A percentile compares a stretch with the other conserved stretches of the same genome.
Conservation (phyloP, 306 rosid species). For the Nissolia schottii region DNA sequence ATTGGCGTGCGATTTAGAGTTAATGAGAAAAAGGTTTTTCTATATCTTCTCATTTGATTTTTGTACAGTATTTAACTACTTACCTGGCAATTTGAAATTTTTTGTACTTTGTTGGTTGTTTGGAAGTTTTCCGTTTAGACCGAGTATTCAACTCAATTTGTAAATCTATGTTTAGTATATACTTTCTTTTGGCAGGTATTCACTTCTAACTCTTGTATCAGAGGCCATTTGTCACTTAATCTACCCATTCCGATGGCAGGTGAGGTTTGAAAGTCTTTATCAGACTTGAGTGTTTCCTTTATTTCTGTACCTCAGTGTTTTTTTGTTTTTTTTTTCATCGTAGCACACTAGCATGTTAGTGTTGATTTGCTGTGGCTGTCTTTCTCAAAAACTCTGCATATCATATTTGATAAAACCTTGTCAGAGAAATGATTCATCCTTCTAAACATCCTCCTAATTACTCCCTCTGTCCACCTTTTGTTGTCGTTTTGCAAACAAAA, state of each 20-base stretch:
- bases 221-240: slow-evolving; percentile 97
- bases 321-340: not conserved
- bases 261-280: slow-evolving; percentile 29
- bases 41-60: slow-evolving; percentile 3
- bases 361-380: not conserved
- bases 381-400: not conserved
- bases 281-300: slow-evolving; percentile 2
- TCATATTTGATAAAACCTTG: slow-evolving; percentile 16
- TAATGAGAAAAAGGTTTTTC: not conserved
- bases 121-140: slow-evolving; percentile 18
- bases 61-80: not conserved
- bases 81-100: not conserved
- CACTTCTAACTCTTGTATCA: slow-evolving; percentile 83
- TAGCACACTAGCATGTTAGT: slow-evolving; percentile 7
- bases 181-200: slow-evolving; percentile 65
- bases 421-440: too few species aligned
- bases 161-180: slow-evolving; percentile 27
- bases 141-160: slow-evolving; percentile 1
- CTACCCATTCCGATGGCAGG: slow-evolving; percentile 99
- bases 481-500: too few species aligned
- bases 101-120: slow-evolving; percentile 6
- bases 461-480: too few species aligned
- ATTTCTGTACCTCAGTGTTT: not conserved
- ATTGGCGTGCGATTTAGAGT: not conserved
- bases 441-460: too few species aligned